Conservation (phyloP, 371 early-diverging fungal genomes). For the Phascolomyces articulosus region DNA sequence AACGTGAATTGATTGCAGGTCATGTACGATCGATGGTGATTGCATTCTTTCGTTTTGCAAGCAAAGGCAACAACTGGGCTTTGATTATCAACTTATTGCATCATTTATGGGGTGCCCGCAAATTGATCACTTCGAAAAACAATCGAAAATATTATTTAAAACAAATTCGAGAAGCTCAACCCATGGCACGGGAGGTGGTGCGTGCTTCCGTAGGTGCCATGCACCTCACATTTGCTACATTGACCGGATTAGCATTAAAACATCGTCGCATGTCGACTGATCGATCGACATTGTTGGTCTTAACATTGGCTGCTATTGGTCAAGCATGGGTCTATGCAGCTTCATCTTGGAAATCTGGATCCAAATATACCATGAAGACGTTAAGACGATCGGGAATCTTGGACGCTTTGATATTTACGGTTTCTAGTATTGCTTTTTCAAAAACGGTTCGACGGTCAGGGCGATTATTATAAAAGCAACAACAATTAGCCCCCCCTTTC, state of each 20-base stretch:
- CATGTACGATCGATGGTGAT: conserved; percentile 22
- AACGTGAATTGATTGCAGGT: conserved; percentile 25
- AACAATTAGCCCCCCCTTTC: not conserved
- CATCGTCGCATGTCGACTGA: conserved; percentile 34
- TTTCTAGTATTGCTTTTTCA: conserved; percentile 20
- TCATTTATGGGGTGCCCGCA: conserved; percentile 38
- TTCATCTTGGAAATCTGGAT: conserved; percentile 16
- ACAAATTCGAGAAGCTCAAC: not conserved
- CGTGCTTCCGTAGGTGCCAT: conserved; percentile 28
- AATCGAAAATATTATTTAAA: not conserved
- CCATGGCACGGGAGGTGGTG: conserved; percentile 15
- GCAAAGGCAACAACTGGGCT: conserved; percentile 46
- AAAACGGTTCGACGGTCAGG: conserved; percentile 20
- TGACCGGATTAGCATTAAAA: conserved; percentile 33
- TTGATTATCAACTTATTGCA: conserved; percentile 41
- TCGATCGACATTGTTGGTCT: conserved; percentile 35
- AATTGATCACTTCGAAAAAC: not conserved
- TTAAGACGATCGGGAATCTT: conserved; percentile 16
- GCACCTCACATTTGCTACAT: conserved; percentile 36
- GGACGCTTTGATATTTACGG: conserved; percentile 16
- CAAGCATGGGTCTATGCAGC: conserved; percentile 28
- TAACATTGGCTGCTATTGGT: conserved; percentile 36
- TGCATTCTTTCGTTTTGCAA: conserved; percentile 24
- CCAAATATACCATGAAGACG: conserved; percentile 7
- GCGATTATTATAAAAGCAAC: conserved; percentile 8